phyloP scores from a whole-genome alignment of 441 rosid genomes.

The Jatropha podagrica region DNA sequence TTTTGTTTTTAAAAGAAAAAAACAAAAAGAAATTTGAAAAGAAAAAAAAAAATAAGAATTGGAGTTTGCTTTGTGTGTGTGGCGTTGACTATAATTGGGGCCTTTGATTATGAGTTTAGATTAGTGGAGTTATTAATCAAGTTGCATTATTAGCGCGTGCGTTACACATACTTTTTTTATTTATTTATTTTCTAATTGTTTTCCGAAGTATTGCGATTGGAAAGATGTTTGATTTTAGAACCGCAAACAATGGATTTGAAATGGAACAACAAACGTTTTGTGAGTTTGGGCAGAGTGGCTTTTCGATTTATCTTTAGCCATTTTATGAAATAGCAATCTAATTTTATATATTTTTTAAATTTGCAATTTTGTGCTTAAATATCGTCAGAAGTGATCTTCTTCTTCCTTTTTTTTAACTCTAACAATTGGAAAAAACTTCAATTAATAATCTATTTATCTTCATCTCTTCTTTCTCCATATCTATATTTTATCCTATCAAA shows the following conservation, averaged over 20 bases:
- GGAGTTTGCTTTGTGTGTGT: neutral
- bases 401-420: no score
- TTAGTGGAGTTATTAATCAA: neutral
- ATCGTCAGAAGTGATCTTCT: no score
- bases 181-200: no score
- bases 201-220: neutral
- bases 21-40: neutral
- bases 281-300: neutral
- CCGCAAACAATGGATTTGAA: neutral
- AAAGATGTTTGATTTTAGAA: neutral
- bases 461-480: no score
- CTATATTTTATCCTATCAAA: no score
- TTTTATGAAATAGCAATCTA: no score
- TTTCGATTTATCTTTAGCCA: neutral
- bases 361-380: no score
- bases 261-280: neutral
- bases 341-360: no score
- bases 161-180: neutral
- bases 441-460: no score
- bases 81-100: conserved; percentile 11
- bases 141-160: conserved; percentile 9
- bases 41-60: neutral
- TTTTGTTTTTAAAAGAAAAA: no score
- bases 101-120: conserved; percentile 1
- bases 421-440: no score